Conservation (phyloP, 768 basidiomycete genomes). For the Leccinum uliginosum region DNA sequence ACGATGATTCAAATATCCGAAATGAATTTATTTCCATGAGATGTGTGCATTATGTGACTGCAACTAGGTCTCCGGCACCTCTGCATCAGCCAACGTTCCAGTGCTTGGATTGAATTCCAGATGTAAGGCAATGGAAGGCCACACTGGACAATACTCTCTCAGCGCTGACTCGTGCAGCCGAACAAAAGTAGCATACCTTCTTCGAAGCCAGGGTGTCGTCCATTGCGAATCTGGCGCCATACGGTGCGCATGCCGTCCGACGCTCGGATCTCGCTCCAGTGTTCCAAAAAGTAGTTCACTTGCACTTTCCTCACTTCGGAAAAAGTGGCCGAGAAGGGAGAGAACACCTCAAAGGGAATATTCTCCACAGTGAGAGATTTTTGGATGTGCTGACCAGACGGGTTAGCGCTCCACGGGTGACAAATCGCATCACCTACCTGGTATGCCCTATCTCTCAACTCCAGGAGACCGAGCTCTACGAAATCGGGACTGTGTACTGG, state of each 20-base stretch:
- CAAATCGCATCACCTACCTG: slow-evolving; percentile 25
- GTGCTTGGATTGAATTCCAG: slow-evolving; percentile 53
- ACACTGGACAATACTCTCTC: slow-evolving; percentile 40
- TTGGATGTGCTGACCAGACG: slow-evolving; percentile 56
- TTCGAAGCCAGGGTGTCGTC: slow-evolving; percentile 84
- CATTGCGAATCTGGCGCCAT: slow-evolving; percentile 81
- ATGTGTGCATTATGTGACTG: neutral
- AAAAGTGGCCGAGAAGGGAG: slow-evolving; percentile 77
- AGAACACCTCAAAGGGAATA: slow-evolving; percentile 83
- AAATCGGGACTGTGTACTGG: neutral
- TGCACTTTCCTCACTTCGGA: slow-evolving; percentile 81
- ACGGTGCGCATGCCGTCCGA: slow-evolving; percentile 80
- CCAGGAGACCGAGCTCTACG: slow-evolving; percentile 64
- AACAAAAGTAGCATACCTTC: slow-evolving; percentile 48
- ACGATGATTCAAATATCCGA: slow-evolving; percentile 9
- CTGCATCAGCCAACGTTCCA: slow-evolving; percentile 20
- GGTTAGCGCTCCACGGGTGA: slow-evolving; percentile 1
- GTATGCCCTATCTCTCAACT: slow-evolving; percentile 72
- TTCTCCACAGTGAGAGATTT: slow-evolving; percentile 74
- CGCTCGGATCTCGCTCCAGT: slow-evolving; percentile 80
- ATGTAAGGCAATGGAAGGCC: slow-evolving; percentile 62
- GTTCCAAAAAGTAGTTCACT: slow-evolving; percentile 71
- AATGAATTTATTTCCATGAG: slow-evolving; percentile 1
- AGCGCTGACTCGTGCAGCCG: neutral
- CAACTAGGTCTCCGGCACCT: slow-evolving; percentile 15